Conservation (phyloP, 257 asterid genomes). For the Parsonsia alboflavescens region DNA sequence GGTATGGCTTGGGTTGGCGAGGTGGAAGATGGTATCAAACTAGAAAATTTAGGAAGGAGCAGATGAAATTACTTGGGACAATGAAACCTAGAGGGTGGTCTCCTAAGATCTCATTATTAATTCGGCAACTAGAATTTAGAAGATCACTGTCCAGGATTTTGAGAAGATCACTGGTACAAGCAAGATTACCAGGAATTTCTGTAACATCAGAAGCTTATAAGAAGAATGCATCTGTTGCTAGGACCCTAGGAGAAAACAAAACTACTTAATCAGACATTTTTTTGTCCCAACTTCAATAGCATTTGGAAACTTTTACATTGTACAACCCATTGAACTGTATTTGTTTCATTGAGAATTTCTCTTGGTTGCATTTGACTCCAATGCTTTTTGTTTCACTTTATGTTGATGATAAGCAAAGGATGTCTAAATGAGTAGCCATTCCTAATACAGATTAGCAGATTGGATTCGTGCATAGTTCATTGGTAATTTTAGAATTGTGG, state of each 20-base stretch:
- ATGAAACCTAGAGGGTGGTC: constrained; percentile 75
- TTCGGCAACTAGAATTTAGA: constrained; percentile 55
- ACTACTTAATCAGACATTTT: not conserved
- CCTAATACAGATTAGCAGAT: no score
- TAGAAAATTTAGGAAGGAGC: constrained; percentile 56
- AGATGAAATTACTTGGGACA: no score
- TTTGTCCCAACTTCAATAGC: not conserved
- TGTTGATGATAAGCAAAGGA: no score
- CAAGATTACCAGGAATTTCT: constrained; percentile 30
- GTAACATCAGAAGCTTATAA: constrained; percentile 32
- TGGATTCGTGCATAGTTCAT: no score
- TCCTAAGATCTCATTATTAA: constrained; percentile 42
- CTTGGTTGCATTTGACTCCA: not conserved
- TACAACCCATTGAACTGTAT: not conserved
- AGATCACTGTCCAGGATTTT: constrained; percentile 62
- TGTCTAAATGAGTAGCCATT: no score
- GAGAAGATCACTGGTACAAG: constrained; percentile 46
- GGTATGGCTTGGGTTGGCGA: constrained; percentile 86
- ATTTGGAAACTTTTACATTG: not conserved
- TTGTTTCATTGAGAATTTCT: not conserved
- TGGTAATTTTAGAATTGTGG: no score
- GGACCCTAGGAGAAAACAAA: not conserved
- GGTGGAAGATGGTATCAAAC: constrained; percentile 72
- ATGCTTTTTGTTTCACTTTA: not conserved
- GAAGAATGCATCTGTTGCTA: constrained; percentile 2